Base-by-base conservation (phyloP, 164 flowering plant species). In the Magnolia changhungtana region DNA sequence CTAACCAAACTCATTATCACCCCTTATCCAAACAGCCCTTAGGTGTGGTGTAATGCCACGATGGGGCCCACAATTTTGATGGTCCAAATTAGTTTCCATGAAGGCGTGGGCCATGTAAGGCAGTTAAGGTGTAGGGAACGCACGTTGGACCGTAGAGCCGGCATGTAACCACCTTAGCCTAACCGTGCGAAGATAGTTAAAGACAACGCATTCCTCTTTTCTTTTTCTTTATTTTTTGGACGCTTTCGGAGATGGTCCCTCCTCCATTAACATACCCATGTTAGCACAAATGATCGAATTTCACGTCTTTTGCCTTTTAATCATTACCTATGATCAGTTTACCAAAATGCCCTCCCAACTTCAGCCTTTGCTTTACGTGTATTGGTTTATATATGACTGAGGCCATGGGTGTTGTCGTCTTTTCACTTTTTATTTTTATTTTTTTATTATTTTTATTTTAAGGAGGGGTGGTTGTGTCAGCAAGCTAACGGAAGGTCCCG, bases 131-230 rank as follows among this genome's bases (percentile, higher is more conserved):
- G 61, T 55, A 11, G 16, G 2, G 4, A 55, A 55, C 61, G 61
- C 61, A 13, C 61, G 18, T 55, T 10, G 61, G 13, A 55, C 16
- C 2, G 13, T 55, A 55, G 61, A 9, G 61, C 61, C 58, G 45
- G 21, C 58, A n/a, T 11, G 3, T 50, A 70, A 50, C 72, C 70
- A 70, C 24, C 52, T 29, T 70, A 70, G 72, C 72, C 19, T n/a
- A 50, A 50, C 55, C 13, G 58, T 45, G 59, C 1, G 23, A 3
- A 27, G 72, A 49, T 49, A 7, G 72, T 70, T 70, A n/a, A 50
- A 70, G 72, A 20, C 72, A 45, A 70, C n/a, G 23, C 58, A 70
- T 49, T 13, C 58, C 24, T 2, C 67, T 13, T 29, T 27, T 21
- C 24, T 65, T 65, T 24, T 20, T 24, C 27, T 65, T 23, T 65